These are phyloP conservation scores for Draba incana DNA, from an alignment of 345 rosid species.

Conservation along the genomic window DNA sequence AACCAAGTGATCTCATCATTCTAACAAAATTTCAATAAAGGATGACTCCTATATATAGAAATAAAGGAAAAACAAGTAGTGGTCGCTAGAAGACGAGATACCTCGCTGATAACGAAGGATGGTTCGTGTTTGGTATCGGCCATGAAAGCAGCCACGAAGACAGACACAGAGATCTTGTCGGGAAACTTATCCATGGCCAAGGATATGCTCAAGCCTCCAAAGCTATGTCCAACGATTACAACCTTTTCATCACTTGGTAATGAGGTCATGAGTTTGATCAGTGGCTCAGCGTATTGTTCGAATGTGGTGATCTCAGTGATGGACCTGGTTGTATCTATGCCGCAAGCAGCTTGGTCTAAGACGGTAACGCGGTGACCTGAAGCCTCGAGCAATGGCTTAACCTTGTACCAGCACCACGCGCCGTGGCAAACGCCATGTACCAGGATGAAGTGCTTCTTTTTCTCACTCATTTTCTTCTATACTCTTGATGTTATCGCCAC, in stretches of 20 bases:
- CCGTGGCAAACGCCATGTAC: conserved; percentile 69
- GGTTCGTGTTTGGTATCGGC: conserved; percentile 41
- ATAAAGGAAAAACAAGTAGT: background rate
- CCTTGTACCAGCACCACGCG: conserved; percentile 71
- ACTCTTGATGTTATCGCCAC: background rate
- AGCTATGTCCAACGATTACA: conserved; percentile 72
- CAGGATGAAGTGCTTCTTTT: conserved; percentile 52
- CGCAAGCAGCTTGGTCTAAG: conserved; percentile 56
- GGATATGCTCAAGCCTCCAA: conserved; percentile 62
- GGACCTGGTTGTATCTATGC: conserved; percentile 44
- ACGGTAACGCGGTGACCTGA: conserved; percentile 55
- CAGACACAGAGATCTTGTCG: conserved; percentile 21
- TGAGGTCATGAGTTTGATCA: conserved; percentile 45
- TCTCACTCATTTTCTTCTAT: conserved; percentile 27
- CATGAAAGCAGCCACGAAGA: conserved; percentile 39
- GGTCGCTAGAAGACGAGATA: background rate
- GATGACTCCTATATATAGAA: background rate
- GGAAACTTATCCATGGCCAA: conserved; percentile 49
- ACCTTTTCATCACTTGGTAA: conserved; percentile 48
- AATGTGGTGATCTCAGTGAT: conserved; percentile 52
- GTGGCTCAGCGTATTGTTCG: conserved; percentile 51
- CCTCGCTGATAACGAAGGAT: conserved; percentile 17
- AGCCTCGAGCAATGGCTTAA: conserved; percentile 55
- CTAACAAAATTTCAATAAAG: no score
- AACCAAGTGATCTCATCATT: no score